Percentiles rank a stretch among this genome's conserved stretches.
These are phyloP conservation scores for Gossypium australe DNA, from an alignment of 345 rosid genomes.

Conservation along the genomic window DNA sequence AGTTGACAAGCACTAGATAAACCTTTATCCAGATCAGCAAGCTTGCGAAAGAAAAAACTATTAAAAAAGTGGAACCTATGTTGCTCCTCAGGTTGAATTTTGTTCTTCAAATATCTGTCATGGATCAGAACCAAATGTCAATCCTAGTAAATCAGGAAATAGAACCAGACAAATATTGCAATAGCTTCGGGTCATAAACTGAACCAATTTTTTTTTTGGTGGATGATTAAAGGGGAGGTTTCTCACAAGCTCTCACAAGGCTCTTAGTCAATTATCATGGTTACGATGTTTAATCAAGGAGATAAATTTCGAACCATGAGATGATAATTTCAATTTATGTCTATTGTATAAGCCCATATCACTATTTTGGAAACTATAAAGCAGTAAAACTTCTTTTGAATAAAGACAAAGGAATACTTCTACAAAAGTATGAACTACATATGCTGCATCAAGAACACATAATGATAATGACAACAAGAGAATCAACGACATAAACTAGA, in stretches of 20 bases:
- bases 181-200: background rate
- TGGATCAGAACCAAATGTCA: background rate
- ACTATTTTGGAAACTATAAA: background rate
- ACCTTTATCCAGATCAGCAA: background rate
- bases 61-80: conserved; percentile 11
- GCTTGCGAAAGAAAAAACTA: conserved; percentile 1
- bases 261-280: background rate
- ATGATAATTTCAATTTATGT: background rate
- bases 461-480: background rate
- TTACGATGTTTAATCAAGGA: background rate
- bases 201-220: background rate
- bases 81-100: conserved; percentile 47
- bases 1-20: background rate
- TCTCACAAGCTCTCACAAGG: background rate
- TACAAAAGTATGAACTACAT: background rate
- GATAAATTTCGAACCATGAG: background rate
- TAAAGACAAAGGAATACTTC: background rate
- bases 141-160: background rate
- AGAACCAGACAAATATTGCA: background rate
- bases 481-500: background rate
- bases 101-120: conserved; percentile 68
- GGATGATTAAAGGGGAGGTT: background rate
- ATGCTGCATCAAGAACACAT: background rate
- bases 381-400: background rate
- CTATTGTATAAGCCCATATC: background rate